Evolutionary conservation across 2,329 filamentous ascomycete species (phyloP).

Genomic region (Phyllosticta ampelicida): DNA sequence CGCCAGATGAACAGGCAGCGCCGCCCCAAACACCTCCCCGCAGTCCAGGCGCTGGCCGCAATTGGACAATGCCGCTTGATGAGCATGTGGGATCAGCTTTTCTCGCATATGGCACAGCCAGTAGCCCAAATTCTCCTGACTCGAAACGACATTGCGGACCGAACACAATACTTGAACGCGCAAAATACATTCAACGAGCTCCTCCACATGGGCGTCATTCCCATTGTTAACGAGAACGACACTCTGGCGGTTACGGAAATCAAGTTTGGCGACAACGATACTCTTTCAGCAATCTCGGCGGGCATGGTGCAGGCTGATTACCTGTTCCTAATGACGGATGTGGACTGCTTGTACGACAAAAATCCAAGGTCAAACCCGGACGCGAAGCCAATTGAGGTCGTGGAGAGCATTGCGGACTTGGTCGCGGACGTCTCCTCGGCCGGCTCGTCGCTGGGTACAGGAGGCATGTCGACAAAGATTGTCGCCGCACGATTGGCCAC

Average conservation of each 20-base stretch:
- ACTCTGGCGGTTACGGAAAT: slow-evolving; percentile 95
- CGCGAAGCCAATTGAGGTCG: slow-evolving; percentile 80
- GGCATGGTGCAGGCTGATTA: slow-evolving; percentile 97
- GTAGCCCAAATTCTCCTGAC: slow-evolving; percentile 92
- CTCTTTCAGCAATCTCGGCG: slow-evolving; percentile 87
- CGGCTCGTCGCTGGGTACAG: slow-evolving; percentile 81
- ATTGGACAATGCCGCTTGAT: slow-evolving; percentile 94
- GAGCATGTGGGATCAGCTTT: slow-evolving; percentile 89
- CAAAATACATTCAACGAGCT: slow-evolving; percentile 90
- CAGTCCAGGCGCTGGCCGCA: slow-evolving; percentile 86
- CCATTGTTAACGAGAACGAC: slow-evolving; percentile 98
- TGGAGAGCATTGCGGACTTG: slow-evolving; percentile 75
- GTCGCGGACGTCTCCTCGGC: slow-evolving; percentile 84
- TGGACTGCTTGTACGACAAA: slow-evolving; percentile 94
- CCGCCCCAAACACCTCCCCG: slow-evolving; percentile 79
- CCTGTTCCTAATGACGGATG: slow-evolving; percentile 96
- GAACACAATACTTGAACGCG: slow-evolving; percentile 89
- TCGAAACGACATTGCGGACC: slow-evolving; percentile 91
- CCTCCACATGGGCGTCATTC: slow-evolving; percentile 88
- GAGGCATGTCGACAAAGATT: slow-evolving; percentile 97
- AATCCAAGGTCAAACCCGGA: slow-evolving; percentile 81
- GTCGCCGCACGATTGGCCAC: slow-evolving; percentile 85
- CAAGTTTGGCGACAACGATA: slow-evolving; percentile 99
- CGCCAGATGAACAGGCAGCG: slow-evolving; percentile 80
- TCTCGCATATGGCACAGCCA: slow-evolving; percentile 76